phyloP scores from a whole-genome alignment of 2,329 filamentous ascomycete species.

The Alternaria dauci region DNA sequence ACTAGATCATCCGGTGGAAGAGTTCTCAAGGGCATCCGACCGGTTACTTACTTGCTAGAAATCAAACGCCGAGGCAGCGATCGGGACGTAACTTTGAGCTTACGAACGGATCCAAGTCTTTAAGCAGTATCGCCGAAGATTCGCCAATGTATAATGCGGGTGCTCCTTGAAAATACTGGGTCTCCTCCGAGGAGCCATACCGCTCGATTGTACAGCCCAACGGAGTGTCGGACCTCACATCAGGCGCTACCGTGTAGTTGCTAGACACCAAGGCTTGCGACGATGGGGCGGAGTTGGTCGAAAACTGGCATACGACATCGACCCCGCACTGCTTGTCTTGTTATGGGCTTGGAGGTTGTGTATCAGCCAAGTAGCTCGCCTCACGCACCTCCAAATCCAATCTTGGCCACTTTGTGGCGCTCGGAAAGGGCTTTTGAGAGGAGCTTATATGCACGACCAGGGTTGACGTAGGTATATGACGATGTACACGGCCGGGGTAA shows the following conservation, averaged over 20 bases:
- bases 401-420: constrained; percentile 27
- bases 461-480: constrained; percentile 35
- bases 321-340: constrained; percentile 37
- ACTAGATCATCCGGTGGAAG: constrained; percentile 16
- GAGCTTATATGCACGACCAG: constrained; percentile 41
- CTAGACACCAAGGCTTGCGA: constrained; percentile 17
- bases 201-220: constrained; percentile 18
- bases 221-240: constrained; percentile 11
- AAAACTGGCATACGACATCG: constrained; percentile 29
- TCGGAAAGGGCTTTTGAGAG: constrained; percentile 37
- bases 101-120: constrained; percentile 9
- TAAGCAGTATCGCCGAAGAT: constrained; percentile 28
- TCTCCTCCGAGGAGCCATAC: constrained; percentile 6
- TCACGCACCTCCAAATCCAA: constrained; percentile 10
- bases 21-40: constrained; percentile 4
- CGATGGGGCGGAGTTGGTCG: constrained; percentile 19
- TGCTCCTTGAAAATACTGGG: constrained; percentile 7
- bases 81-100: constrained; percentile 6
- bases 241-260: constrained; percentile 12
- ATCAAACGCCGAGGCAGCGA: constrained; percentile 14
- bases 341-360: constrained; percentile 19
- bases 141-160: constrained; percentile 23
- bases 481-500: constrained; percentile 26
- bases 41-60: constrained; percentile 1
- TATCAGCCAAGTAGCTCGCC: constrained; percentile 26